Evolutionary conservation across 2,329 filamentous ascomycete species (phyloP), one percentile per base, ranked within the genome.

Genomic region (Drechslerella coelobrocha): DNA sequence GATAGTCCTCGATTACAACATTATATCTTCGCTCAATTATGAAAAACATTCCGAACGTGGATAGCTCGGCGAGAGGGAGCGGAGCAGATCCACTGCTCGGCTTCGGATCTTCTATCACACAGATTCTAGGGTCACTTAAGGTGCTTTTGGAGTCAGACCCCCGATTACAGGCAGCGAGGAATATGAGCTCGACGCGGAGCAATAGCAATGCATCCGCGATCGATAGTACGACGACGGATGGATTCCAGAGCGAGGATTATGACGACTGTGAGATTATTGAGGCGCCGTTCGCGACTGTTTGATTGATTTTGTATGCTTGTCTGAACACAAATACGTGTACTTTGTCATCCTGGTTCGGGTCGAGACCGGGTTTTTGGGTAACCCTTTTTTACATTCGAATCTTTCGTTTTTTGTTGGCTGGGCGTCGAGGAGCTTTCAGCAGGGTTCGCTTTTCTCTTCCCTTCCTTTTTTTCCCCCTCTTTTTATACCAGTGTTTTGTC

Each of bases 1-100:
- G 61, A 27, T n/a, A 75, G 74, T 76, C 73, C 24, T 73, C 75
- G 29, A 76, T 76, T 65, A 68, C 72, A 50, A 74, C 62, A 19
- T 56, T 76, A 23, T 73, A 73, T 59, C 61, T 76, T 29, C 73
- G 75, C n/a, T 63, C 68, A 21, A 57, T 72, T 21, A 63, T 72
- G 60, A 72, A 72, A 48, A 65, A 65, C 19, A 59, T 72, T 10
- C 68, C 68, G 10, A 55, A 63, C 14, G 61, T 72, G 14, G 54
- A 60, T 4, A 50, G 48, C n/a, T 51, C 61, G 19, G 61, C 41
- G 14, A 52, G 39, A 14, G 55, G 53, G 1, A 24, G 9, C 6
- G 17, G 23, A 27, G 53, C 60, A 17, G 60, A 72, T 23, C 41
- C 59, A 21, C 29, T 43, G 8, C 45, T 63, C 12, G 34, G 23